These are phyloP conservation scores for Paxillus rubicundulus DNA, from an alignment of 768 basidiomycete species.

Conservation along the genomic window DNA sequence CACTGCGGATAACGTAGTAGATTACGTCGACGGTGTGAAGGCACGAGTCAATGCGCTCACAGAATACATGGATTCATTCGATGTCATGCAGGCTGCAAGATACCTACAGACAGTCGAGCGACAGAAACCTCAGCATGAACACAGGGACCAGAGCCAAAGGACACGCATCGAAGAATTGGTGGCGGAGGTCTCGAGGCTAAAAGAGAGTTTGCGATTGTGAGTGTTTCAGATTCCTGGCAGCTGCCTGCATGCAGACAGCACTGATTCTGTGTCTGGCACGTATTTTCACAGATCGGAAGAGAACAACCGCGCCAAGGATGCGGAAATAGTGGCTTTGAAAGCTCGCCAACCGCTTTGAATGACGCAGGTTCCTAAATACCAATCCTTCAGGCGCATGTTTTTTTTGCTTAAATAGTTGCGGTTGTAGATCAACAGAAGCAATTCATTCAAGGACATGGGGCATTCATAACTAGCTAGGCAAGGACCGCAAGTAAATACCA, in stretches of 20 bases:
- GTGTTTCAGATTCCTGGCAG: neutral
- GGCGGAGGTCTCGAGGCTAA: slow-evolving; percentile 15
- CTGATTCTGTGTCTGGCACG: too few species aligned
- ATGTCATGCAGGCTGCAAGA: slow-evolving; percentile 15
- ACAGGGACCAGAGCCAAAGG: slow-evolving; percentile 22
- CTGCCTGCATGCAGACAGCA: neutral
- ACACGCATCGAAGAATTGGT: slow-evolving; percentile 18
- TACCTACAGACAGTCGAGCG: slow-evolving; percentile 17
- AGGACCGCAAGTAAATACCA: too few species aligned
- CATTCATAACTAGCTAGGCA: too few species aligned
- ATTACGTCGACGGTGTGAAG: slow-evolving; percentile 21
- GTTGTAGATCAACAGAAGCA: neutral
- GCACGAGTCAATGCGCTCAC: slow-evolving; percentile 21
- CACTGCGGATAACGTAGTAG: slow-evolving; percentile 25
- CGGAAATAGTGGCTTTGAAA: slow-evolving; percentile 1
- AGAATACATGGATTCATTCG: slow-evolving; percentile 29
- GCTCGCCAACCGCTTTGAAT: slow-evolving; percentile 2
- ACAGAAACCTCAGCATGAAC: slow-evolving; percentile 23
- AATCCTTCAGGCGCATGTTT: too few species aligned
- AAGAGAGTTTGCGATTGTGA: slow-evolving; percentile 17
- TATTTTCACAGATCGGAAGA: slow-evolving; percentile 7
- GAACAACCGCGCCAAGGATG: slow-evolving; percentile 8
- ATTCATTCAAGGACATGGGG: too few species aligned
- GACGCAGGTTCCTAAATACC: neutral
- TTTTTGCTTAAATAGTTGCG: too few species aligned